phyloP scores from a whole-genome alignment of 352 stramenopile genomes.

The Globisporangium cystogenes region DNA sequence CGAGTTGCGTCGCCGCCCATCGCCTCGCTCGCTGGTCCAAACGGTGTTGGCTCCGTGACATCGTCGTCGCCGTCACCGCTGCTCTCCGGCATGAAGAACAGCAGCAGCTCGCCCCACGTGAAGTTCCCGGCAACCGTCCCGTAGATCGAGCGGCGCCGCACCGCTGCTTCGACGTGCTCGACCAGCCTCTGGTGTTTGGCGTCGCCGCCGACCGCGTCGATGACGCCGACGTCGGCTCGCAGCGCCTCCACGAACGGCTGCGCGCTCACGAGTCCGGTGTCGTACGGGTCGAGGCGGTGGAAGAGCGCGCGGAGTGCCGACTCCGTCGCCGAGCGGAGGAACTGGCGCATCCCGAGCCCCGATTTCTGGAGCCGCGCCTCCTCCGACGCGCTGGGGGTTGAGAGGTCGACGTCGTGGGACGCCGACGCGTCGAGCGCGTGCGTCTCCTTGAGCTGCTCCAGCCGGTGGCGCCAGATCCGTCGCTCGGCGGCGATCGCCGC shows the following conservation, averaged over 20 bases:
- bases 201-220: conserved; percentile 27
- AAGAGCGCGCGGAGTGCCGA: conserved; percentile 50
- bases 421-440: background rate
- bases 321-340: conserved; percentile 47
- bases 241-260: conserved; percentile 33
- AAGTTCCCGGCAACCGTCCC: conserved; percentile 23
- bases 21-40: background rate
- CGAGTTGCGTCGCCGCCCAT: background rate
- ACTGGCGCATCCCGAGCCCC: conserved; percentile 9
- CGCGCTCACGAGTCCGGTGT: conserved; percentile 40
- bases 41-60: too few relatives aligned
- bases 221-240: conserved; percentile 21
- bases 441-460: conserved; percentile 19
- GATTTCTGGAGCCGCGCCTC: background rate
- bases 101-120: conserved; percentile 75
- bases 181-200: conserved; percentile 27
- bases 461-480: conserved; percentile 24
- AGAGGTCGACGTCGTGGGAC: conserved; percentile 1
- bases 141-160: conserved; percentile 21
- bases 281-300: conserved; percentile 59
- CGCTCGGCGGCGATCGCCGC: conserved; percentile 45
- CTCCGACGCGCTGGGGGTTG: too few relatives aligned
- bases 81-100: conserved; percentile 55
- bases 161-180: conserved; percentile 28
- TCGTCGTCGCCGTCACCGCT: background rate